phyloP scores from a whole-genome alignment of 2,329 filamentous ascomycete species.

The Incumbomyces lentus region DNA sequence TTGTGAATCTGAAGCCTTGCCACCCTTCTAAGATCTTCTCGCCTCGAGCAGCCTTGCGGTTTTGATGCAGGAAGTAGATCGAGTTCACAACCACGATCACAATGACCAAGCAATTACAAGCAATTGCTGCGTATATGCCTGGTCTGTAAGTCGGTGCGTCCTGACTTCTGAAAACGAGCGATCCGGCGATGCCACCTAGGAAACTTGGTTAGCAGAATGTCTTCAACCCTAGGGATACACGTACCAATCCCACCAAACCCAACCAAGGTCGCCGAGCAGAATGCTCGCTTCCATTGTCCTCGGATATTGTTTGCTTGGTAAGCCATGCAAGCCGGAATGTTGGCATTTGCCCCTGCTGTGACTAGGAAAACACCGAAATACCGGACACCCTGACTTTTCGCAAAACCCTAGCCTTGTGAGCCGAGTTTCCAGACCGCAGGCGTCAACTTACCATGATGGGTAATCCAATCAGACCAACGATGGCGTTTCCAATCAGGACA shows the following conservation, averaged over 20 bases:
- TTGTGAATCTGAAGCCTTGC: conserved; percentile 29
- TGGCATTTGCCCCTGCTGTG: conserved; percentile 63
- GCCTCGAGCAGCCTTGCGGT: conserved; percentile 39
- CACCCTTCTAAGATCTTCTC: conserved; percentile 40
- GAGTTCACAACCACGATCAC: conserved; percentile 43
- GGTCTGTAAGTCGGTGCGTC: conserved; percentile 27
- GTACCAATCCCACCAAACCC: conserved; percentile 65
- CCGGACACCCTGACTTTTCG: conserved; percentile 42
- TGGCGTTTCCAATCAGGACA: conserved; percentile 54
- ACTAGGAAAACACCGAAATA: conserved; percentile 67
- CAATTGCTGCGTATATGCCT: conserved; percentile 26
- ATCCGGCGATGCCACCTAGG: conserved; percentile 62
- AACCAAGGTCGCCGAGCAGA: conserved; percentile 65
- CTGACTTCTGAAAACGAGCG: conserved; percentile 52
- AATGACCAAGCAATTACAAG: conserved; percentile 47
- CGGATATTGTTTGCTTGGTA: conserved; percentile 83
- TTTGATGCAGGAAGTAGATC: conserved; percentile 43
- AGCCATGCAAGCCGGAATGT: conserved; percentile 61
- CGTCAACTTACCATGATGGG: conserved; percentile 26
- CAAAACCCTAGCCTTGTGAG: conserved; percentile 14
- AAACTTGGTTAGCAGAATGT: neutral
- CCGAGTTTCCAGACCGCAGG: neutral
- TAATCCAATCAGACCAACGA: conserved; percentile 57
- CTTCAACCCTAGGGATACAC: neutral
- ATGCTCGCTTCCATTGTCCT: conserved; percentile 77